Evolutionary conservation across 2,329 filamentous ascomycete genomes (phyloP).

Genomic region (Diaporthe ilicicola): DNA sequence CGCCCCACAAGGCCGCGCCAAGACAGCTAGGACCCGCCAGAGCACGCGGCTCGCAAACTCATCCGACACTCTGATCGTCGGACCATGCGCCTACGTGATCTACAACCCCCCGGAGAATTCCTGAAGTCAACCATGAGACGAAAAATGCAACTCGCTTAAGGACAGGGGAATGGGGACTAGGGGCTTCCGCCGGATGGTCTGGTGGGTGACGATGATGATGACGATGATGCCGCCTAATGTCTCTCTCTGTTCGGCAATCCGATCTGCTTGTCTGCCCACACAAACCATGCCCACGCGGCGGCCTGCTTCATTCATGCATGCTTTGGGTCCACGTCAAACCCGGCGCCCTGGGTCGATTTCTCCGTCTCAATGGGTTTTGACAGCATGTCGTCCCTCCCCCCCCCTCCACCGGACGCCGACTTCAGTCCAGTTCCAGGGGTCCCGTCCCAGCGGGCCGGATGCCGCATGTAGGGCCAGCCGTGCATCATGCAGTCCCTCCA

Average conservation of each 20-base stretch:
- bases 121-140: constrained; percentile 12
- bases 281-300: neutral
- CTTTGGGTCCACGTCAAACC: neutral
- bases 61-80: constrained; percentile 25
- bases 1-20: constrained; percentile 10
- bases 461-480: neutral
- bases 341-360: neutral
- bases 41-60: constrained; percentile 14
- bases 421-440: too few species aligned
- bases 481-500: neutral
- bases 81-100: constrained; percentile 18
- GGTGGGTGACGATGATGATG: too few species aligned
- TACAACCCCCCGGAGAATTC: constrained; percentile 1
- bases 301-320: neutral
- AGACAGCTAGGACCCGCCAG: neutral
- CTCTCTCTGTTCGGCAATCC: neutral
- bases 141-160: constrained; percentile 18
- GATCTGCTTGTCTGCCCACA: neutral
- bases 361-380: neutral
- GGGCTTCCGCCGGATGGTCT: too few species aligned
- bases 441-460: neutral
- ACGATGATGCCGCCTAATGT: neutral
- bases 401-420: neutral
- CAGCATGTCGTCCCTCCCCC: neutral
- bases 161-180: too few species aligned